phyloP scores from a whole-genome alignment of 2,329 filamentous ascomycete genomes.

The Xylogone sp. region DNA sequence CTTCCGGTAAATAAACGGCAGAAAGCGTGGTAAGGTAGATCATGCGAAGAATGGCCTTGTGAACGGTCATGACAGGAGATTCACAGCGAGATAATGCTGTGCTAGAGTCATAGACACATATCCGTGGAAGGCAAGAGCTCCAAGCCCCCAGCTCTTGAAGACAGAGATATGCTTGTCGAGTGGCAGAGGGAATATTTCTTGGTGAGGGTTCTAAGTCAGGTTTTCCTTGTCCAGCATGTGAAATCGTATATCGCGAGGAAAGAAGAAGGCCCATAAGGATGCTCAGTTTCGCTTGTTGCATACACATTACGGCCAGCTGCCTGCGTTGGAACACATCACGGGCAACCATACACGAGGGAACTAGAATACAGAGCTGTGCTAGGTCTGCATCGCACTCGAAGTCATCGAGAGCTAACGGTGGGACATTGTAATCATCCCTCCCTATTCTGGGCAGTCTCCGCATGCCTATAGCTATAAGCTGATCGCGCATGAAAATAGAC shows the following conservation, averaged over 20 bases:
- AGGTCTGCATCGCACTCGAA: conserved; percentile 70
- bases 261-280: conserved; percentile 84
- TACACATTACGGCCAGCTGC: conserved; percentile 78
- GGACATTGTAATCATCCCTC: conserved; percentile 85
- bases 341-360: conserved; percentile 62
- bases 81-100: conserved; percentile 53
- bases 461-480: conserved; percentile 86
- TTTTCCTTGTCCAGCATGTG: conserved; percentile 34
- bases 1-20: conserved; percentile 67
- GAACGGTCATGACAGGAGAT: conserved; percentile 56
- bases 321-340: conserved; percentile 68
- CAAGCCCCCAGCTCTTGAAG: conserved; percentile 75
- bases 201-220: conserved; percentile 75
- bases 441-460: conserved; percentile 84
- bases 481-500: conserved; percentile 91
- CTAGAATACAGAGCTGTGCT: conserved; percentile 67
- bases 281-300: conserved; percentile 83
- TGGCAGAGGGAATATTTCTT: conserved; percentile 73
- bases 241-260: conserved; percentile 82
- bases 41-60: conserved; percentile 82
- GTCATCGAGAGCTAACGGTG: conserved; percentile 77
- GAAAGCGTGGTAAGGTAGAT: conserved; percentile 87
- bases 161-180: conserved; percentile 68
- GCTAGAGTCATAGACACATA: conserved; percentile 56
- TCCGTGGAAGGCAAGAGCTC: conserved; percentile 65